Conservation (phyloP, 345 rosid genomes). For the Streptanthus diversifolius region DNA sequence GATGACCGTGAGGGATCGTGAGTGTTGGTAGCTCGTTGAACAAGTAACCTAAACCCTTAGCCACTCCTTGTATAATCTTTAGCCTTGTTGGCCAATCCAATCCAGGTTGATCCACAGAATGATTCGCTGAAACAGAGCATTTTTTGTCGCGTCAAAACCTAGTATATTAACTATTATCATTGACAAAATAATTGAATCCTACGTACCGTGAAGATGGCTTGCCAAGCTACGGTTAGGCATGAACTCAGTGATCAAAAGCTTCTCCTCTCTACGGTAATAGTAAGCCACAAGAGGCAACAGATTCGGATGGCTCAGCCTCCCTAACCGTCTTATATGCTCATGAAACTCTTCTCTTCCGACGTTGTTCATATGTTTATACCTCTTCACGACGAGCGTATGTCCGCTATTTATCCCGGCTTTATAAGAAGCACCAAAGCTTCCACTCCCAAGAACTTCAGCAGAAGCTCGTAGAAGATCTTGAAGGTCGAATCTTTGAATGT, state of each 20-base stretch:
- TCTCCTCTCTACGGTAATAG: constrained; percentile 73
- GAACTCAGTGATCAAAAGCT: constrained; percentile 57
- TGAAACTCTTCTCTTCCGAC: constrained; percentile 65
- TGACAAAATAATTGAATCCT: not conserved
- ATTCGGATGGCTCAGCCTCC: constrained; percentile 58
- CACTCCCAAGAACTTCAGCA: constrained; percentile 82
- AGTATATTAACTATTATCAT: not conserved
- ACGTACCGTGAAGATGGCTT: constrained; percentile 63
- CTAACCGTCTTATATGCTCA: constrained; percentile 64
- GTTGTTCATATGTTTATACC: constrained; percentile 71
- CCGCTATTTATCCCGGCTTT: constrained; percentile 47
- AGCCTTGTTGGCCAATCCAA: constrained; percentile 60
- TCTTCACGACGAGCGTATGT: constrained; percentile 58
- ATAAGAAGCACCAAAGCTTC: constrained; percentile 73
- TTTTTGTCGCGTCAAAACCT: not conserved
- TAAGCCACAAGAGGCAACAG: constrained; percentile 52
- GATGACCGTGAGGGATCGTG: constrained; percentile 66
- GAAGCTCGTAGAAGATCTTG: constrained; percentile 69
- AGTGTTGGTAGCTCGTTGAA: constrained; percentile 53
- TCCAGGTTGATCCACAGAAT: constrained; percentile 40
- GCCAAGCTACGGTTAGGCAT: constrained; percentile 61
- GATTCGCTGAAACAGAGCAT: constrained; percentile 51
- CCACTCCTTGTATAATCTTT: constrained; percentile 64
- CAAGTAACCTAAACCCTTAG: constrained; percentile 57
- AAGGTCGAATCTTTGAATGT: constrained; percentile 53